Evolutionary conservation across 1,284 basidiomycete species (phyloP).

Genomic region (Cryptococcus jaspeensis): DNA sequence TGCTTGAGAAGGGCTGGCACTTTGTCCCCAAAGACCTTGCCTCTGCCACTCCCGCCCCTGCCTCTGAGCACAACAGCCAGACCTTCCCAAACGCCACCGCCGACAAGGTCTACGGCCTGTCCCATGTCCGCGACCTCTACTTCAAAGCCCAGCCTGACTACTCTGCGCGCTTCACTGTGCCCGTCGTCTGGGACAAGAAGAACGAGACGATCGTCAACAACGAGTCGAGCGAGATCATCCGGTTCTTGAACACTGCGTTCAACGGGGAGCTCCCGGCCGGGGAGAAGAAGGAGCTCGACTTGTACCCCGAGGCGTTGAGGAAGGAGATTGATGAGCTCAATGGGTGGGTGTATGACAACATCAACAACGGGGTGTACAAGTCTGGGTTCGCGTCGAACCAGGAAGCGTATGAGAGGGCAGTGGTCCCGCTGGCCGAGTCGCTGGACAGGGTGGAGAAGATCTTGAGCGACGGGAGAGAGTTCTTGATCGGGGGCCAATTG

Average conservation of each 20-base stretch:
- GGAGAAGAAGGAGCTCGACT: constrained; percentile 66
- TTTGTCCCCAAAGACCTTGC: constrained; percentile 60
- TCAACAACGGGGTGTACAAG: constrained; percentile 73
- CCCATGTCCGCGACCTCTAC: constrained; percentile 84
- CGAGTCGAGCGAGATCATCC: constrained; percentile 90
- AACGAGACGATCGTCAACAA: constrained; percentile 88
- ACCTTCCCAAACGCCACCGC: constrained; percentile 67
- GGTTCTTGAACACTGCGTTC: constrained; percentile 82
- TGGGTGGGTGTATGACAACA: constrained; percentile 71
- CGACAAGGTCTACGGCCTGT: constrained; percentile 68
- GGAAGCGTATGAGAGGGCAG: constrained; percentile 75
- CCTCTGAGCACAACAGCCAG: constrained; percentile 52
- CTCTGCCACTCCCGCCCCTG: constrained; percentile 25
- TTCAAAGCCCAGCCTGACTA: constrained; percentile 71
- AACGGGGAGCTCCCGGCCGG: constrained; percentile 64
- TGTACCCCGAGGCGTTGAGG: constrained; percentile 72
- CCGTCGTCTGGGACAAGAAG: constrained; percentile 95
- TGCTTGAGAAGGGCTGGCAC: constrained; percentile 83
- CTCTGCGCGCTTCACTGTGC: constrained; percentile 72
- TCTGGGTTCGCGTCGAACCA: constrained; percentile 83
- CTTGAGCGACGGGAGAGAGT: constrained; percentile 70
- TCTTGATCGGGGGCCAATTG: constrained; percentile 73
- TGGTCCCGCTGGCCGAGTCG: constrained; percentile 67
- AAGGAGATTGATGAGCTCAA: constrained; percentile 83
- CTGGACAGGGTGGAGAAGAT: constrained; percentile 80